Conservation (phyloP, 1,139 yeast species). For the Lodderomyces jiufengensis region DNA sequence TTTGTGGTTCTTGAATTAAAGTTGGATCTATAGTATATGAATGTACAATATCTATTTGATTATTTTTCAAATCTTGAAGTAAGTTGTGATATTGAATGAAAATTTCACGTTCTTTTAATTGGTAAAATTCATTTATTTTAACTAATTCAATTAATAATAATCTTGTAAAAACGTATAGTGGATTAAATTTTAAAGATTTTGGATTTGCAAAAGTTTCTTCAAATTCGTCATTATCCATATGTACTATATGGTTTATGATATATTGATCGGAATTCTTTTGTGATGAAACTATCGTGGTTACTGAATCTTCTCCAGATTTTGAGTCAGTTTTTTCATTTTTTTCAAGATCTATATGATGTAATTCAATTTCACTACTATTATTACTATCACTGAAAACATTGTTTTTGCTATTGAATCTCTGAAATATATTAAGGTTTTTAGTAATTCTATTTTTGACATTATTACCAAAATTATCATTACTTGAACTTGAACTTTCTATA, state of each 20-base stretch:
- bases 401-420: constrained; percentile 6
- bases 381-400: not conserved
- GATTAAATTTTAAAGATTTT: constrained; percentile 29
- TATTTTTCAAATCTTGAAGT: constrained; percentile 12
- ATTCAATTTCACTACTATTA: constrained; percentile 9
- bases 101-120: constrained; percentile 45
- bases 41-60: too few species aligned
- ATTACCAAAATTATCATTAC: constrained; percentile 1
- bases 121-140: constrained; percentile 56
- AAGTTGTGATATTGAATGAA: constrained; percentile 44
- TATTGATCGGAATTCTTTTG: constrained; percentile 1
- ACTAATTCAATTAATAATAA: constrained; percentile 54
- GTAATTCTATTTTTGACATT: constrained; percentile 12
- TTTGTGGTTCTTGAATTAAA: constrained; percentile 10
- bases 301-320: constrained; percentile 7
- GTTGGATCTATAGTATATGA: constrained; percentile 17
- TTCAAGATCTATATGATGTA: constrained; percentile 10
- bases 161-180: constrained; percentile 46
- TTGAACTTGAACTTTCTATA: too few species aligned
- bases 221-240: constrained; percentile 10
- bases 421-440: constrained; percentile 9
- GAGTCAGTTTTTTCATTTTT: constrained; percentile 7
- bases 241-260: constrained; percentile 3
- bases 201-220: constrained; percentile 17
- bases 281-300: not conserved